A percentile compares a stretch with the other conserved stretches of the same genome.
phyloP scores from a whole-genome alignment of 2,329 filamentous ascomycete genomes.

The Neopestalotiopsis rosae region DNA sequence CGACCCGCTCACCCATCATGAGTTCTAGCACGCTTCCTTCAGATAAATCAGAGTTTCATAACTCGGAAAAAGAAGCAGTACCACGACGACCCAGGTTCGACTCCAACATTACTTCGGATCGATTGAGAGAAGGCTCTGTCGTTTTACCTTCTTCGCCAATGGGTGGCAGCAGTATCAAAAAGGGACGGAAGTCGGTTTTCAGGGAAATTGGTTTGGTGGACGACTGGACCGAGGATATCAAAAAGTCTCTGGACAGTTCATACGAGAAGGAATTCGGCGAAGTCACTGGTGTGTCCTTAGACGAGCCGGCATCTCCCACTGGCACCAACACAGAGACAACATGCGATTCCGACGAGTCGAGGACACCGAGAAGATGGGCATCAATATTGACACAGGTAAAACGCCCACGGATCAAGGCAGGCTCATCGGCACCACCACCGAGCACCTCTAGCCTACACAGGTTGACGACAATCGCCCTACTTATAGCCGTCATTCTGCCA shows the following conservation, averaged over 20 bases:
- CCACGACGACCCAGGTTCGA: conserved; percentile 53
- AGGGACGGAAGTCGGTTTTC: conserved; percentile 57
- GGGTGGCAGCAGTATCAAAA: conserved; percentile 47
- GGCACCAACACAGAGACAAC: conserved; percentile 28
- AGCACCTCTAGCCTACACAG: conserved; percentile 47
- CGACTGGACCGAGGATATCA: not conserved
- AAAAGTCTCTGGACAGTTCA: conserved; percentile 23
- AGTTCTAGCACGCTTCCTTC: conserved; percentile 27
- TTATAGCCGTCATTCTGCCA: conserved; percentile 57
- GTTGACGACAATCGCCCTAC: conserved; percentile 52
- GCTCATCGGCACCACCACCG: conserved; percentile 48
- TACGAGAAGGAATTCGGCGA: conserved; percentile 38
- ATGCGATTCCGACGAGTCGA: conserved; percentile 23
- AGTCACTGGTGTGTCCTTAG: conserved; percentile 32
- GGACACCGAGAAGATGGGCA: conserved; percentile 44
- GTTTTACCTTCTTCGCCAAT: not conserved
- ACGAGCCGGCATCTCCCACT: conserved; percentile 31
- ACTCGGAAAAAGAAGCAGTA: conserved; percentile 19
- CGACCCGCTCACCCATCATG: conserved; percentile 21
- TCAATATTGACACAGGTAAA: conserved; percentile 45
- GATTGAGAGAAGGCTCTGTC: conserved; percentile 53
- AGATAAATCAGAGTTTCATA: conserved; percentile 24
- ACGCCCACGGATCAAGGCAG: conserved; percentile 48
- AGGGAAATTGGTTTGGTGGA: conserved; percentile 54
- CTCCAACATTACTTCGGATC: conserved; percentile 55